These are phyloP conservation scores for Allium fistulosum DNA, from an alignment of 106 monocot genomes.

Conservation along the genomic window DNA sequence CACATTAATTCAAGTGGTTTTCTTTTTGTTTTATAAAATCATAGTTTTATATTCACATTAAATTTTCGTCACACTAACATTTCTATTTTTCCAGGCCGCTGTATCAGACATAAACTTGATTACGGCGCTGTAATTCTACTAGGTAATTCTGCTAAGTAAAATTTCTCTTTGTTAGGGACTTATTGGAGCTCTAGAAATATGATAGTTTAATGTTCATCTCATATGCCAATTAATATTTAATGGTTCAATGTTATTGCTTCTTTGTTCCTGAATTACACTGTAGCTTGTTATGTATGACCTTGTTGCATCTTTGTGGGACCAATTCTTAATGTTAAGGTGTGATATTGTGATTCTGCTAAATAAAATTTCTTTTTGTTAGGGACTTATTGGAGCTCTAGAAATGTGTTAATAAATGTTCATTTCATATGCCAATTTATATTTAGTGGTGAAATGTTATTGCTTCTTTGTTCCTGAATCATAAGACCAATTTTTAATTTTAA, in stretches of 20 bases:
- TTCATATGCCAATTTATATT: no score
- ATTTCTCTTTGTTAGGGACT: neutral
- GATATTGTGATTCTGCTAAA: no score
- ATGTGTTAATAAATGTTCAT: no score
- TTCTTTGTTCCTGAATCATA: no score
- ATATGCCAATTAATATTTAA: neutral
- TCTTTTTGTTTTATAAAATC: neutral
- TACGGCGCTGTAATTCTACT: conserved; percentile 88
- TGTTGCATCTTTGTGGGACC: no score
- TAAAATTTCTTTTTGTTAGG: no score
- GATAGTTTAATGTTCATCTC: neutral
- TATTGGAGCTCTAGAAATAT: neutral
- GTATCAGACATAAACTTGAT: conserved; percentile 83
- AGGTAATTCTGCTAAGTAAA: conserved; percentile 28
- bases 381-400: no score
- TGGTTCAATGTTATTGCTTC: neutral
- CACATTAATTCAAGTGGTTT: neutral
- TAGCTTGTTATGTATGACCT: no score
- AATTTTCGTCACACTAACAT: neutral
- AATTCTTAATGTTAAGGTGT: no score
- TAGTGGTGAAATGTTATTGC: no score
- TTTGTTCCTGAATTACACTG: neutral
- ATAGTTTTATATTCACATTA: no score
- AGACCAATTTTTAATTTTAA: no score
- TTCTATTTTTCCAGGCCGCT: conserved; percentile 64